These are phyloP conservation scores for Trichoderma semiorbis DNA, from an alignment of 2,329 filamentous ascomycete species.

Conservation along the genomic window DNA sequence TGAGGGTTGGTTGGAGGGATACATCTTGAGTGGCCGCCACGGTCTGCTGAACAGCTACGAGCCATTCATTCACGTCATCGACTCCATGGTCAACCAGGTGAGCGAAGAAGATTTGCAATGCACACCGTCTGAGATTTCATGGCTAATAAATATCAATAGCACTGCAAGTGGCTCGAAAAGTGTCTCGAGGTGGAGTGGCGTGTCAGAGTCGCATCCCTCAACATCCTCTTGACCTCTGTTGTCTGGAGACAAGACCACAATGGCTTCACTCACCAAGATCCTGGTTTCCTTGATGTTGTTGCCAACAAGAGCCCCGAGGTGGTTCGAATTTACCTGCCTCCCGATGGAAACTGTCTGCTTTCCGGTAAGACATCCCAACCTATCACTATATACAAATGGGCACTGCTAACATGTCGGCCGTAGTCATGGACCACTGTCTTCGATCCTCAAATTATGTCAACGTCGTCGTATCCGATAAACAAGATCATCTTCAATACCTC, in stretches of 20 bases:
- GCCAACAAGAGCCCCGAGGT: constrained; percentile 78
- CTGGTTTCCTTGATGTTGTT: constrained; percentile 75
- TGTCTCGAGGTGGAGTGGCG: constrained; percentile 77
- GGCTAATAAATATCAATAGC: constrained; percentile 36
- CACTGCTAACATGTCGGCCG: background rate
- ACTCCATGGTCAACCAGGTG: constrained; percentile 78
- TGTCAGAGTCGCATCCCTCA: constrained; percentile 68
- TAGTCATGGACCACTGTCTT: constrained; percentile 71
- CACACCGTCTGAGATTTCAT: background rate
- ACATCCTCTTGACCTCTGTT: constrained; percentile 74
- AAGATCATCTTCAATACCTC: constrained; percentile 74
- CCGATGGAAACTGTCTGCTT: constrained; percentile 74
- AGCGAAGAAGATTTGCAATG: constrained; percentile 5
- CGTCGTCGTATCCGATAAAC: constrained; percentile 75
- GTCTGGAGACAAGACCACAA: constrained; percentile 84
- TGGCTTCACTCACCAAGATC: constrained; percentile 78
- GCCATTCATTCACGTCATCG: constrained; percentile 78
- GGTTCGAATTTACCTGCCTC: constrained; percentile 76
- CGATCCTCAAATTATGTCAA: constrained; percentile 75
- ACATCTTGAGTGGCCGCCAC: constrained; percentile 70
- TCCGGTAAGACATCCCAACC: constrained; percentile 39
- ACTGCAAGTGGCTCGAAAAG: constrained; percentile 84
- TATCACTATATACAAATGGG: background rate
- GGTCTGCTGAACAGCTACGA: constrained; percentile 79
- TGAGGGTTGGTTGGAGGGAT: constrained; percentile 79